Evolutionary conservation across 129 eudicot species (phyloP), one percentile per base, ranked within the genome.

Genomic region (Rutidosis leptorrhynchoides): DNA sequence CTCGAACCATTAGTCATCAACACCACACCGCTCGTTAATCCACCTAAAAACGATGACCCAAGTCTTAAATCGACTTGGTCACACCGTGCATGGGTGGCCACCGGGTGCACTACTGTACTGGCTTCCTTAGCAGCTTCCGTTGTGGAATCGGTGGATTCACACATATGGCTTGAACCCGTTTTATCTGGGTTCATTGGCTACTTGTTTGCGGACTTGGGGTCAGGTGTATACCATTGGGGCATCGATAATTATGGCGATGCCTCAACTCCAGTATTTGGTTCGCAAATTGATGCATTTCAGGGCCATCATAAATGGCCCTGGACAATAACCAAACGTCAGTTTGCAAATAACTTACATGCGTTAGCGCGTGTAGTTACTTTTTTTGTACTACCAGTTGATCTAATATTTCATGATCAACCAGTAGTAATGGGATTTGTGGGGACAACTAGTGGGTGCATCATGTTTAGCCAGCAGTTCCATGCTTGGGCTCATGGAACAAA

Each of bases 171-270:
- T 6, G 89, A 88, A 63, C 98, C 98, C 24, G 24, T 81, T 7
- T 61, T 84, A 12, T 92, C 98, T 20, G 87, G 88, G 26, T 53
- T 76, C 40, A 15, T 40, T 6, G 98, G 98, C 51, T 93, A 93
- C 83, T 60, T 93, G 63, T 71, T 88, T 5, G 95, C 98, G 0
- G 98, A 93, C 80, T 89, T 93, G 14, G 98, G 89, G 72, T 88
- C 98, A 0, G 98, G 98, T 4, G 80, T 93, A 64, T 93, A 93
- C 80, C 98, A 93, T 40, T 93, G 98, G 98, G 95, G 89, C 66
- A 88, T 93, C 10, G 98, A 93, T 43, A 92, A 92, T 48, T 93
- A 93, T 49, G 98, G 96, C 2, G 71, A 64, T 27, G 85, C 85
- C 58, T 70, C 80, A 11, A 85, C 96, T 14, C 96, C 95, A 2